Conservation (phyloP, 805 yeast species). For the Candida loeiensis region DNA sequence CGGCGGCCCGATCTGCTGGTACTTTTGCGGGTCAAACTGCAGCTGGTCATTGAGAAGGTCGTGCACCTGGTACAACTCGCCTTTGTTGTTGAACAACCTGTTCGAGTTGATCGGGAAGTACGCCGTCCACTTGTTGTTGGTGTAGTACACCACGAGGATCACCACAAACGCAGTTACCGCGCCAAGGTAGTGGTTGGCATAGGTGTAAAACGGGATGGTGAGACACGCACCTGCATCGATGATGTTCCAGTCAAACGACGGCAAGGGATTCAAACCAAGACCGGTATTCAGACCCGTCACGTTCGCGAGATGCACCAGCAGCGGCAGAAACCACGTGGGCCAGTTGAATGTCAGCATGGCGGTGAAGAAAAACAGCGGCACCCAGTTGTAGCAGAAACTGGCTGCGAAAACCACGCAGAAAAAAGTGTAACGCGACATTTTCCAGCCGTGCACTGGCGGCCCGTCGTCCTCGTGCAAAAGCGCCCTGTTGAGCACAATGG, state of each 20-base stretch:
- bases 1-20: conserved; percentile 60
- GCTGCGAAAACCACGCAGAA: conserved; percentile 29
- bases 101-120: conserved; percentile 54
- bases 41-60: conserved; percentile 43
- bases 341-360: conserved; percentile 41
- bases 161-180: conserved; percentile 29
- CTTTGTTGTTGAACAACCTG: conserved; percentile 49
- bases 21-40: conserved; percentile 44
- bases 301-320: conserved; percentile 38
- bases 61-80: conserved; percentile 44
- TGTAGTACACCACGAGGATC: conserved; percentile 37
- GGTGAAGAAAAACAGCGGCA: conserved; percentile 39
- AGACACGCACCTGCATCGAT: conserved; percentile 36
- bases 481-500: conserved; percentile 41
- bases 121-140: conserved; percentile 49
- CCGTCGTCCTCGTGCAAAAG: conserved; percentile 20
- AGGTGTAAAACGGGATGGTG: conserved; percentile 42
- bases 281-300: conserved; percentile 37
- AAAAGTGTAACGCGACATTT: conserved; percentile 39
- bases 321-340: conserved; percentile 44
- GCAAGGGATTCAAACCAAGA: conserved; percentile 40
- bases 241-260: conserved; percentile 44
- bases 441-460: conserved; percentile 34
- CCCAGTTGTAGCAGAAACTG: conserved; percentile 42
- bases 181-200: conserved; percentile 39